Base-by-base conservation (phyloP, 1,139 yeast genomes). In the Geotrichum fermentans region DNA sequence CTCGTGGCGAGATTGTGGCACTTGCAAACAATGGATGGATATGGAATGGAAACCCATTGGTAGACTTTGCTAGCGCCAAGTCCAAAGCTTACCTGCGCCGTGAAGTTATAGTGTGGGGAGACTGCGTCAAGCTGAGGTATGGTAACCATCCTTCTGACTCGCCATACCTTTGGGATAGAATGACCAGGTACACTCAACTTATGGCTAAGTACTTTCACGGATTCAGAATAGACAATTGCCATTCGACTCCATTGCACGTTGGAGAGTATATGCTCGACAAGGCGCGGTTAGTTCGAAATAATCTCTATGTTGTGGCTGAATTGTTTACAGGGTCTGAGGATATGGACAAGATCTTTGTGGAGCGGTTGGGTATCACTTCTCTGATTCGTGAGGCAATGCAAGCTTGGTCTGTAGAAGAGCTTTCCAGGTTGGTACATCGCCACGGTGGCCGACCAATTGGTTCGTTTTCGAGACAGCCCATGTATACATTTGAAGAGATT, bases 21-120 rank as follows among this genome's bases (percentile, higher is more conserved):
- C 71, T 92, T 53, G 97, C 96, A 5, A 92, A 92, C 63, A 92
- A 92, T 62, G 98, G 98, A 39, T 92, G 97, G 97, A 89, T 92
- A 50, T 92, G 98, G 98, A 92, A 88, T 48, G 97, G 96, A n/a
- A 83, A 90, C 58, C 97, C 97, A 2, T 68, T 90, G 53, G 83
- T 88, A 5, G 97, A 92, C 65, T 92, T 90, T 74, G 98, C 97
- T 0, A 85, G 96, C 1, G 68, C 74, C 30, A 59, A 80, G 52
- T 80, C 95, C 10, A 83, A 79, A 60, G 92, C 95, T 1, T 92
- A 92, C 61, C 69, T 92, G 49, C 75, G 95, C 51, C 79, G 98
- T 64, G 96, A 92, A 65, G 96, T 92, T 14, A 89, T 92, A 58
- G 87, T 90, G 26, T 92, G 98, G 98, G 95, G 96, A 6, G 98